Percentiles rank a stretch among this genome's conserved stretches.
Evolutionary conservation across 257 asterid genomes (phyloP).

Genomic region (Capsicum rhomboideum): DNA sequence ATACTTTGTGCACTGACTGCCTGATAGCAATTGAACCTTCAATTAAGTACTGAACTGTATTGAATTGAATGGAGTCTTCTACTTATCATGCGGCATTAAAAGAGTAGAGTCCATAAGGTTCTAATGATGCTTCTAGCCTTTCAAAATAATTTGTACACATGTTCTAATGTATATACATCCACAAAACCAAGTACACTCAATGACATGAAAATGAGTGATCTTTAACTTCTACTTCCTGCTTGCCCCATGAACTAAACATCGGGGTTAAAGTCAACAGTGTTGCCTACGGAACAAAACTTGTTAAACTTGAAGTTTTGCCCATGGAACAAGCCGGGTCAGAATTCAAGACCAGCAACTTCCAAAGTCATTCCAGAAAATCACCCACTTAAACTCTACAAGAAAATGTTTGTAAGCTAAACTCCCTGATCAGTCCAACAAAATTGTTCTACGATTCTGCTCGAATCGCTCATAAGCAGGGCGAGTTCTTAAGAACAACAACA

Average conservation of each 20-base stretch:
- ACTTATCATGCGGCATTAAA: neutral
- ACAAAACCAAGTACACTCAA: neutral
- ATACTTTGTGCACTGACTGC: too few species aligned
- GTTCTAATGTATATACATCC: neutral
- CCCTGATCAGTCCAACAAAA: slow-evolving; percentile 2
- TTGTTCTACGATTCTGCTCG: slow-evolving; percentile 32
- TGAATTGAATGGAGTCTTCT: neutral
- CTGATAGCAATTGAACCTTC: too few species aligned
- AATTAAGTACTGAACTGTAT: neutral
- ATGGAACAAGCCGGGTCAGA: too few species aligned
- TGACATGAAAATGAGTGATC: too few species aligned
- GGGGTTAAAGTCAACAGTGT: too few species aligned
- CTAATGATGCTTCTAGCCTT: neutral
- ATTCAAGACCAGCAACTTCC: too few species aligned
- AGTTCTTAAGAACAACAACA: slow-evolving; percentile 62
- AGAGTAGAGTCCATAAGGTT: neutral
- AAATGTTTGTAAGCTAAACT: neutral
- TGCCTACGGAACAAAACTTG: too few species aligned
- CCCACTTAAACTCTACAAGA: neutral
- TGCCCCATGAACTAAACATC: too few species aligned
- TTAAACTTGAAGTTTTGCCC: too few species aligned
- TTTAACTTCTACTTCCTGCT: too few species aligned
- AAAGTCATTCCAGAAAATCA: too few species aligned
- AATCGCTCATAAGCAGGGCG: slow-evolving; percentile 51
- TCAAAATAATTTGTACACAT: neutral